Conservation (phyloP, 2,329 filamentous ascomycete species). For the Pseudopyrenochaeta lycopersici region DNA sequence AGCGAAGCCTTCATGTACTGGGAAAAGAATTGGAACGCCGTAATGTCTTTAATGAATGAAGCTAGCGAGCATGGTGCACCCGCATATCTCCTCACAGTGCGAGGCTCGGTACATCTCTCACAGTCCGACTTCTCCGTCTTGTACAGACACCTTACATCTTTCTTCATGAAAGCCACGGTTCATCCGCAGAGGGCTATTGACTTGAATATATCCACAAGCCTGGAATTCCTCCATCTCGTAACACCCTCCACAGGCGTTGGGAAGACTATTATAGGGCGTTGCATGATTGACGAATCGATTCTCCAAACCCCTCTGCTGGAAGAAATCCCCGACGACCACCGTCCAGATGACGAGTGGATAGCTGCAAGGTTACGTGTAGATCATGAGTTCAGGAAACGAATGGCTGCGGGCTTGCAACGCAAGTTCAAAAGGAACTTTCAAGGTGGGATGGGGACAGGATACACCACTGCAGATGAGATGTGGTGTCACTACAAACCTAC, state of each 20-base stretch:
- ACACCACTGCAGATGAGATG: constrained; percentile 58
- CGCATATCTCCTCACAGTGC: constrained; percentile 57
- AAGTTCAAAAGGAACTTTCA: constrained; percentile 45
- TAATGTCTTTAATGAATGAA: constrained; percentile 66
- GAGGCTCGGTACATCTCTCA: constrained; percentile 71
- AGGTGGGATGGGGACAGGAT: constrained; percentile 39
- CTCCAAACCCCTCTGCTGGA: constrained; percentile 57
- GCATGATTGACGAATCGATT: constrained; percentile 64
- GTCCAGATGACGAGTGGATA: constrained; percentile 67
- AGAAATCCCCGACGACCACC: constrained; percentile 61
- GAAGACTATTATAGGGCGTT: constrained; percentile 58
- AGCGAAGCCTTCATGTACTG: constrained; percentile 77
- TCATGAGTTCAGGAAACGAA: constrained; percentile 64
- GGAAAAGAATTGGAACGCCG: constrained; percentile 68
- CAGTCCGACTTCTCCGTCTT: constrained; percentile 73
- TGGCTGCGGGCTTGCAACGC: constrained; percentile 56
- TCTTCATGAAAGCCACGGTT: constrained; percentile 70
- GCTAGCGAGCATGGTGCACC: constrained; percentile 58
- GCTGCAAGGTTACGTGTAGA: constrained; percentile 66
- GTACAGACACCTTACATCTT: constrained; percentile 66
- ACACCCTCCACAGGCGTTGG: constrained; percentile 48
- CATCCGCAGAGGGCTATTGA: constrained; percentile 69
- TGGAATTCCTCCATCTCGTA: constrained; percentile 69
- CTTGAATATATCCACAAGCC: constrained; percentile 67
- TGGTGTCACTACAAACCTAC: constrained; percentile 61